Evolutionary conservation across 2,329 filamentous ascomycete species (phyloP).

Genomic region (Gremmenia infestans): DNA sequence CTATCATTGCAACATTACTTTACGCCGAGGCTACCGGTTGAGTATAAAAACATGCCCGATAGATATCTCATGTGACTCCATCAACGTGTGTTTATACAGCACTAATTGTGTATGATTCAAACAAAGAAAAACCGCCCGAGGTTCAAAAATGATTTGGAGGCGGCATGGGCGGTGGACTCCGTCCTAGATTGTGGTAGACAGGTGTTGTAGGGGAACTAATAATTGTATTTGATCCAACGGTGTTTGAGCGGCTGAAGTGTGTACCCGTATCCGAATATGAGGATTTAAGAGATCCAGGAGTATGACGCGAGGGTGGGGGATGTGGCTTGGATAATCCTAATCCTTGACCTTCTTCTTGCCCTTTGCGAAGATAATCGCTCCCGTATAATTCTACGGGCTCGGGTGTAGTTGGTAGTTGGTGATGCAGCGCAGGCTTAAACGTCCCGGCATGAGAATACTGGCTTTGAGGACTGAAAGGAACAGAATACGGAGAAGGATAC

Average conservation of each 20-base stretch:
- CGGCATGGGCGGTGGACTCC: neutral
- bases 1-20: neutral
- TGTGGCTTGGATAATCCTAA: neutral
- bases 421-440: neutral
- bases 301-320: neutral
- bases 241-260: neutral
- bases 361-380: neutral
- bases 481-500: neutral
- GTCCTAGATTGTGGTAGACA: neutral
- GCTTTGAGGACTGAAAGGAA: constrained; percentile 2
- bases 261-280: neutral
- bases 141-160: neutral
- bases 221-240: neutral
- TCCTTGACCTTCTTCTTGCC: neutral
- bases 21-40: neutral
- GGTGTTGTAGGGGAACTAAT: neutral
- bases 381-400: constrained; percentile 9
- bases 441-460: neutral
- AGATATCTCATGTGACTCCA: neutral
- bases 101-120: neutral
- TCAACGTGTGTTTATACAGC: neutral
- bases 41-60: neutral
- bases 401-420: constrained; percentile 5
- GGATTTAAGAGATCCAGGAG: neutral
- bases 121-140: neutral